phyloP scores from a whole-genome alignment of 2,329 filamentous ascomycete species.

The Setomelanomma holmii region DNA sequence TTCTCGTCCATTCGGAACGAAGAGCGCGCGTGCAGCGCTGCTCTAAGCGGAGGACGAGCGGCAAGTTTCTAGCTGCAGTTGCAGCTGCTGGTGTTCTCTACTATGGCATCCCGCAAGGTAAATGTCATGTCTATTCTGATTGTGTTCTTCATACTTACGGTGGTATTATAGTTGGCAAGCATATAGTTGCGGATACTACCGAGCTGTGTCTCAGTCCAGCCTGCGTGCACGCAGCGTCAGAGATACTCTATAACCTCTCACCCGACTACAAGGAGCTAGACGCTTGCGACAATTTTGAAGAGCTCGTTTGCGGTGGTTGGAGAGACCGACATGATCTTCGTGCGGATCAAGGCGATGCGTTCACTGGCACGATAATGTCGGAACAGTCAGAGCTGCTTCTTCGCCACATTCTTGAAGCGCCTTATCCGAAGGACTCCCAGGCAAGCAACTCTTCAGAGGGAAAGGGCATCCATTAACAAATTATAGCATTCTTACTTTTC shows the following conservation, averaged over 20 bases:
- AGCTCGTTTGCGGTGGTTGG: conserved; percentile 73
- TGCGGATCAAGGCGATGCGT: conserved; percentile 67
- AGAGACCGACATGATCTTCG: conserved; percentile 69
- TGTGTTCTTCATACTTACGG: not conserved
- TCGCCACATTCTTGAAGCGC: conserved; percentile 68
- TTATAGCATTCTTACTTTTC: conserved; percentile 60
- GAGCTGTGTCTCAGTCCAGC: conserved; percentile 62
- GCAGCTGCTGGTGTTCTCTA: conserved; percentile 27
- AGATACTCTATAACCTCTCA: conserved; percentile 68
- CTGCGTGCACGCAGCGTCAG: conserved; percentile 69
- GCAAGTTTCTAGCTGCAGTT: conserved; percentile 25
- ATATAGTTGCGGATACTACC: conserved; percentile 8
- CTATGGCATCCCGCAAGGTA: conserved; percentile 25
- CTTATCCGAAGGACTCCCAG: conserved; percentile 52
- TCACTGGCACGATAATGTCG: conserved; percentile 66
- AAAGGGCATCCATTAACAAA: too few relatives aligned
- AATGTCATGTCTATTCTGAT: not conserved
- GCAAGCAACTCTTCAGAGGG: conserved; percentile 10
- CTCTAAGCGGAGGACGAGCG: conserved; percentile 14
- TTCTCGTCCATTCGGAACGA: conserved; percentile 18
- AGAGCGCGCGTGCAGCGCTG: conserved; percentile 19
- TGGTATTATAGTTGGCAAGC: conserved; percentile 7
- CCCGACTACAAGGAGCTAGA: conserved; percentile 69
- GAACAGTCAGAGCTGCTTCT: conserved; percentile 66
- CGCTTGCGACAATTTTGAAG: conserved; percentile 73